A percentile compares a stretch with the other conserved stretches of the same genome.
Evolutionary conservation across 352 stramenopile species (phyloP).

Genomic region (Thalassiosira exigua): DNA sequence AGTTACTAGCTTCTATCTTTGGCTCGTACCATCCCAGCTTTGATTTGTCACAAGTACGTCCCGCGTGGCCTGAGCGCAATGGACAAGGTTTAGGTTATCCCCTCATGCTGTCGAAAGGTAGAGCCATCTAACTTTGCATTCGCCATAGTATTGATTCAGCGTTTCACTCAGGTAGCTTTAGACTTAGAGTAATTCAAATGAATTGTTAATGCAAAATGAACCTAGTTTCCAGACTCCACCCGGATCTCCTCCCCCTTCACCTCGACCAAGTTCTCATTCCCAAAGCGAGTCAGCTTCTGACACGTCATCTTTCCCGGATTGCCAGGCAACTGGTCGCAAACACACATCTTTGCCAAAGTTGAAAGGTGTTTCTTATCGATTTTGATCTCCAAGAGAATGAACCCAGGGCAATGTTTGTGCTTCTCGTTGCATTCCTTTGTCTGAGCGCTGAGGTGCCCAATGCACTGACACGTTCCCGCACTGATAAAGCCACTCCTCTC

Average conservation of each 20-base stretch:
- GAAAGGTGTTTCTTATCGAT: background rate
- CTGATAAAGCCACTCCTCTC: background rate
- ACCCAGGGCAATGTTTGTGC: background rate
- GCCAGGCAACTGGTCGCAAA: background rate
- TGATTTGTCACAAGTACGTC: no score
- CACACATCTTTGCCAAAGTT: background rate
- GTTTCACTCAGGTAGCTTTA: no score
- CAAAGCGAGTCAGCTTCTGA: background rate
- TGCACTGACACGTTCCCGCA: background rate
- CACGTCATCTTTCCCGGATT: background rate
- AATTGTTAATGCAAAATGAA: no score
- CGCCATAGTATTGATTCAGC: no score
- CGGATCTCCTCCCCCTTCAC: background rate
- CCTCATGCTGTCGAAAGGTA: no score
- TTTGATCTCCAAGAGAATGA: background rate
- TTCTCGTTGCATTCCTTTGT: background rate
- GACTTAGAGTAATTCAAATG: no score
- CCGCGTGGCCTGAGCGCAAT: no score
- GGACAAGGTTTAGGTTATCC: no score
- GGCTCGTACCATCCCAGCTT: no score
- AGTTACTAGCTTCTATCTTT: no score
- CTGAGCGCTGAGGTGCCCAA: background rate
- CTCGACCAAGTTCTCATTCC: background rate
- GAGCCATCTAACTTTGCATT: no score
- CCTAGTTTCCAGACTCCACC: background rate